Evolutionary conservation across 768 basidiomycete genomes (phyloP), one percentile per base, ranked within the genome.

Genomic region (Gloeophyllum trabeum): DNA sequence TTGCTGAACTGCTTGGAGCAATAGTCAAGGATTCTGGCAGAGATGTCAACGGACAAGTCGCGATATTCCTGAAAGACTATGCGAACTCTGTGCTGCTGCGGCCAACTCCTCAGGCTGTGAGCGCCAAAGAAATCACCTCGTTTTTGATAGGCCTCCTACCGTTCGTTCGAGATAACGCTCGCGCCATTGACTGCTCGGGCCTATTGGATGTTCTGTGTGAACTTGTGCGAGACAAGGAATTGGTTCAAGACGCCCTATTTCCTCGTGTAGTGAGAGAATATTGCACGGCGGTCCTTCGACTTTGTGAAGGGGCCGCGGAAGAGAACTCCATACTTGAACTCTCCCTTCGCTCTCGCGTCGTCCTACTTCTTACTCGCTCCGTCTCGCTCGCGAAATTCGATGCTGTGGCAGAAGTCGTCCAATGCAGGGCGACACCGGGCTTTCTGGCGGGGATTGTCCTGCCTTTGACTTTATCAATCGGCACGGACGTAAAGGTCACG

Each of bases 381-480:
- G 58, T 78, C 2, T 61, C 72, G 20, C 62, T 81, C 24, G 65
- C 60, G 10, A 71, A 67, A 4, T 64, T 61, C 1, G 75, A 82
- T 46, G 59, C 79, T 6, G 59, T 84, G 18, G 58, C 62, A 1
- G 67, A 76, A 48, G 48, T 89, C 18, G 78, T 77, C 51, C 71
- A 69, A 46, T 70, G 67, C 16, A 53, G 58, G 0, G 69, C 79
- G 0, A 72, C 76, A 1, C 68, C 78, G 47, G 68, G 72, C 32
- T 81, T 79, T 53, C 64, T 86, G n/a, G 65, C 73, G 4, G 73
- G 73, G 0, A 57, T 89, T 6, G 59, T 87, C 6, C 61, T 86
- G 5, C 84, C 82, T 12, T 61, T 88, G 5, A 63, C 67, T 6
- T 50, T 82, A 38, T 55, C 60, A 1, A 59, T 86, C n/a, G n/a